Base-by-base conservation (phyloP, 177 flowering plant genomes). In the Vitis hybrid region DNA sequence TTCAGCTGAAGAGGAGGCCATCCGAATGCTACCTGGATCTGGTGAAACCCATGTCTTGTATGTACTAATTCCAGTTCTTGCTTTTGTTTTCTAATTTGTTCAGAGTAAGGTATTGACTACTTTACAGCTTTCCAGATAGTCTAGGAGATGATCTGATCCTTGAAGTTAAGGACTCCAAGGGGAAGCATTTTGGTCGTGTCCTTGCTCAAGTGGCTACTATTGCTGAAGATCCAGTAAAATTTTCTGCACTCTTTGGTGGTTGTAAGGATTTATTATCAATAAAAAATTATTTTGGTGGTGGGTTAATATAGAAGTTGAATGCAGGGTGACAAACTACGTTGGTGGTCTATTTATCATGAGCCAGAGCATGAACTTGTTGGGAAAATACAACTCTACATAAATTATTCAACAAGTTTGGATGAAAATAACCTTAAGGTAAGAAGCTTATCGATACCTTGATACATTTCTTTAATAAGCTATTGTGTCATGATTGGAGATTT, bases 11-110 rank as follows among this genome's bases (percentile, higher is more conserved):
- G 95, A 84, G 59, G 97, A 93, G 70, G 82, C 83, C 15, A 74
- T 93, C 48, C 81, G 83, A 65, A 83, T 95, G 98, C 98, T 89
- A 76, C 93, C 97, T 72, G 99, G 99, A 72, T 90, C 98, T 70
- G 88, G 92, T 67, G 99, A 95, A 84, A 82, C 86, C 34, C 98
- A 92, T 81, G 84, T 95, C 48, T 95, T 95, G 99, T 95, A 91
- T 71, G 98, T 84, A 55, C 30, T 66, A 52, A 1, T 68, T 48
- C 69, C 49, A 62, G n/a, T 52, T 68, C 15, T 66, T 65, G 23
- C 64, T 52, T 62, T 7, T 45, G 1, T 19, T 4, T 72, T 14
- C 1, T 12, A 13, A 58, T 40, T 52, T 72, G 19, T 55, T 59
- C 49, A 34, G 10, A 56, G 51, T 50, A 60, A 18, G 23, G 1